Base-by-base conservation (phyloP, 2,329 filamentous ascomycete species). In the Leptographium radiaticola region DNA sequence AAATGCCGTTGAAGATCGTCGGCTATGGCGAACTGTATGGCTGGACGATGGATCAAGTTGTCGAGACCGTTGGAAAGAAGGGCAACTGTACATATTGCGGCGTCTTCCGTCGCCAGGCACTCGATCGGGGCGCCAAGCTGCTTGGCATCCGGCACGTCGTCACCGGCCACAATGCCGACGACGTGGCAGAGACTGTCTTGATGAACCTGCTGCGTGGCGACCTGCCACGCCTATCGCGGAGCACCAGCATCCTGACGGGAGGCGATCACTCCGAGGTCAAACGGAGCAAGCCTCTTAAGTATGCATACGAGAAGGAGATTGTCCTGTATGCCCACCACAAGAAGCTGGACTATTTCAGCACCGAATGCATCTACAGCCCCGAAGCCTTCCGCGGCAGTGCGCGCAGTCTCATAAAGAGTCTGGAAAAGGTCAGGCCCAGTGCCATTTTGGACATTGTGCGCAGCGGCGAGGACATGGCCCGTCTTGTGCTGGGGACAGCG, bases 1-100 rank as follows among this genome's bases (percentile, higher is more conserved):
- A 85, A 1, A 94, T 98, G 85, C 82, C 87, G 0, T 72, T 98
- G 49, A 87, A 89, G 62, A 95, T 98, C 54, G 81, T 98, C 50
- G 89, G 91, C 50, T 98, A 98, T 63, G 85, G 84, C 53, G 87
- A 96, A 63, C 74, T 98, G 11, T 98, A 98, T 66, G 93, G 91
- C 10, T 98, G 93, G 93, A 96, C 90, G 1, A 98, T 98, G 93
- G 93, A 98, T 64, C 89, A 97, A 65, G 93, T 98, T 11, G 94
- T 98, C 5, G 87, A 90, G 63, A 88, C 91, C 49, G 87, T 98
- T 51, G 93, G 93, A 15, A 97, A 96, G 72, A 97, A 96, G 68
- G 90, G 91, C 34, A 98, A 98, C 69, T 98, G 93, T 76, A 98
- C 94, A 34, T 98, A 98, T 65, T 98, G 93, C 64, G 93, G 93